Conservation (phyloP, 192 early-diverging fungal species). For the Rhizophagus clarus region DNA sequence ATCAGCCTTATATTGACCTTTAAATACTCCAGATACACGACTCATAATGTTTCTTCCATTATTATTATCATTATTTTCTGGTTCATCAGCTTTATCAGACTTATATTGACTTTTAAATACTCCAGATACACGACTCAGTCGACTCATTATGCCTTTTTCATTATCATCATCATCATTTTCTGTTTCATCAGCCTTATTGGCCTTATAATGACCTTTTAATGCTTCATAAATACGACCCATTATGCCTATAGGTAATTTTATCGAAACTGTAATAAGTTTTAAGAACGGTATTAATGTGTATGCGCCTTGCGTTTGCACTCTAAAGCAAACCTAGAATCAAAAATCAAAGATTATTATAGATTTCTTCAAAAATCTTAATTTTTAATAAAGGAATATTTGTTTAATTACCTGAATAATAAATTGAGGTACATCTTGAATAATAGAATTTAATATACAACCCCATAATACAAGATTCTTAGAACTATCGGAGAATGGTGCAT, state of each 20-base stretch:
- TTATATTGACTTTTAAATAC: too few relatives aligned
- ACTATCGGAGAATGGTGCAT: background rate
- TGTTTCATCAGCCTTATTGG: too few relatives aligned
- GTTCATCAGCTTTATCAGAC: too few relatives aligned
- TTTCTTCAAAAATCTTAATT: background rate
- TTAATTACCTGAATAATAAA: slow-evolving; percentile 12
- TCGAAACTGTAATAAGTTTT: background rate
- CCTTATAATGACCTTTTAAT: background rate
- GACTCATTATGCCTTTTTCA: too few relatives aligned
- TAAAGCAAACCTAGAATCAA: background rate
- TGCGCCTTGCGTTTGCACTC: background rate
- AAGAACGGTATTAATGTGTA: background rate
- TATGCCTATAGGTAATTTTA: background rate
- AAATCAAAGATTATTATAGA: background rate
- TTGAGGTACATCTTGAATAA: slow-evolving; percentile 5
- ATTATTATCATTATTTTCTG: too few relatives aligned
- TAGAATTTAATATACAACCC: background rate
- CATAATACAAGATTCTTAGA: background rate
- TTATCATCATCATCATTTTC: too few relatives aligned
- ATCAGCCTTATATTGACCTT: too few relatives aligned
- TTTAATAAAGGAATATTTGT: background rate
- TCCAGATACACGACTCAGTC: too few relatives aligned
- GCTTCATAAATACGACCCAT: background rate
- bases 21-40: too few relatives aligned
- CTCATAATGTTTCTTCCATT: too few relatives aligned